A percentile compares a stretch with the other conserved stretches of the same genome.
Evolutionary conservation across 1,284 basidiomycete genomes (phyloP).

Genomic region (Cryptococcus sp.): DNA sequence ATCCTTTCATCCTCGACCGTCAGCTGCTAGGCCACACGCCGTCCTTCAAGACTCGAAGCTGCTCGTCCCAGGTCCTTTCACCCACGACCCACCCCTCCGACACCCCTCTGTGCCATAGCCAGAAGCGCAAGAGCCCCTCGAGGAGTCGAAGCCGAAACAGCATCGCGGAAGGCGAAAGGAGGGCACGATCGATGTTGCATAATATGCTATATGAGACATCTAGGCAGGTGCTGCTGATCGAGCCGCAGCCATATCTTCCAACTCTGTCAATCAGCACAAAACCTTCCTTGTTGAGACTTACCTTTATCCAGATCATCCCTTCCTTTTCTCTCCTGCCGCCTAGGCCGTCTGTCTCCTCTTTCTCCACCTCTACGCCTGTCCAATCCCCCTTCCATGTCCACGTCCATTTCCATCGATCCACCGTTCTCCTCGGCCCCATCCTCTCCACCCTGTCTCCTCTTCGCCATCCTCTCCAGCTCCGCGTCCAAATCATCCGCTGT

Average conservation of each 20-base stretch:
- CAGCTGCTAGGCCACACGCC: too few relatives aligned
- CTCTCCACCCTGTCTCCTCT: conserved; percentile 7
- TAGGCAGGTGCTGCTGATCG: conserved; percentile 4
- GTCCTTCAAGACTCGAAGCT: too few relatives aligned
- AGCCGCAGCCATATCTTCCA: conserved; percentile 26
- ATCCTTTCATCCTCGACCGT: too few relatives aligned
- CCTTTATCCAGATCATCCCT: conserved; percentile 40
- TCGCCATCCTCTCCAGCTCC: conserved; percentile 33
- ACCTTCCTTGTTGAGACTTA: conserved; percentile 13
- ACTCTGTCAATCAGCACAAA: conserved; percentile 15
- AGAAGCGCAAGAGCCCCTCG: too few relatives aligned
- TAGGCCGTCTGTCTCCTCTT: conserved; percentile 3
- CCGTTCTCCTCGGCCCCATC: conserved; percentile 10
- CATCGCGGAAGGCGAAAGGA: too few relatives aligned
- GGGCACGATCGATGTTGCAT: too few relatives aligned
- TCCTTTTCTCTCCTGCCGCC: conserved; percentile 11
- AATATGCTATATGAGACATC: too few relatives aligned
- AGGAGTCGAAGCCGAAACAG: too few relatives aligned
- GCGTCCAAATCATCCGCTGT: conserved; percentile 37
- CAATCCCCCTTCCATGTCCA: conserved; percentile 4
- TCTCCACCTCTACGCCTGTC: conserved; percentile 7
- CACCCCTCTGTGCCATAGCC: too few relatives aligned
- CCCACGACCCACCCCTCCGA: too few relatives aligned
- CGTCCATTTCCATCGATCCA: conserved; percentile 10
- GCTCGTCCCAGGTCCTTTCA: too few relatives aligned